Evolutionary conservation across 139 green algal species (phyloP), one percentile per base, ranked within the genome.

Genomic region (Chlamydomonas schloesseri): DNA sequence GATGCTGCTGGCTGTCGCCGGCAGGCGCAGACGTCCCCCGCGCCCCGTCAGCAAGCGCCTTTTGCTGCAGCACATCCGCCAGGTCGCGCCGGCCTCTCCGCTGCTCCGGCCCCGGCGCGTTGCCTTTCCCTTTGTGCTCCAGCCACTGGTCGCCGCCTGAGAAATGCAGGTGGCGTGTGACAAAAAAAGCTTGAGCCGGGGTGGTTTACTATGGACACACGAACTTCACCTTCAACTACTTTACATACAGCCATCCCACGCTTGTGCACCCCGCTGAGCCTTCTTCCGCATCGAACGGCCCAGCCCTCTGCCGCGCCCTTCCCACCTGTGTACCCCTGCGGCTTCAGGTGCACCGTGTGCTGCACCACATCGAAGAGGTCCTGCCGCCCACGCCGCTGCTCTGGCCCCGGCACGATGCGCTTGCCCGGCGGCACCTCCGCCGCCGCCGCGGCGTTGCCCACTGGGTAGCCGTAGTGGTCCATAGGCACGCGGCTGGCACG

Each of bases 391-490:
- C 89, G 79, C 46, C 72, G 78, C 68, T 90, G 68, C 83, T 93
- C 89, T 11, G 89, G 89, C 15, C 89, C 89, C 21, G 89, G 89
- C 50, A 88, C 73, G 4, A 60, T 62, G 24, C 73, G 72, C 73
- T 90, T 90, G 34, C 89, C 85, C 42, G 47, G 53, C 5, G 21
- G 11, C 86, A 83, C 65, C 80, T 87, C 72, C 20, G 80, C 80
- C 18, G 73, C 80, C 21, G 87, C 87, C 13, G 64, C 71, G 2
- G 81, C 69, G 68, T 88, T 75, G 23, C 31, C n/a, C 21, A 46
- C 77, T 0, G 90, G 84, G 80, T 75, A 91, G 60, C 76, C 57
- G 80, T 93, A 93, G 65, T 93, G 90, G 86, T 93, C 90, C 84
- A 93, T 88, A 2, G 72, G 72, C 28, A 93, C 55, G 29, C 73